A percentile compares a stretch with the other conserved stretches of the same genome.
phyloP scores from a whole-genome alignment of 352 stramenopile species.

The Globisporangium takayamanum region DNA sequence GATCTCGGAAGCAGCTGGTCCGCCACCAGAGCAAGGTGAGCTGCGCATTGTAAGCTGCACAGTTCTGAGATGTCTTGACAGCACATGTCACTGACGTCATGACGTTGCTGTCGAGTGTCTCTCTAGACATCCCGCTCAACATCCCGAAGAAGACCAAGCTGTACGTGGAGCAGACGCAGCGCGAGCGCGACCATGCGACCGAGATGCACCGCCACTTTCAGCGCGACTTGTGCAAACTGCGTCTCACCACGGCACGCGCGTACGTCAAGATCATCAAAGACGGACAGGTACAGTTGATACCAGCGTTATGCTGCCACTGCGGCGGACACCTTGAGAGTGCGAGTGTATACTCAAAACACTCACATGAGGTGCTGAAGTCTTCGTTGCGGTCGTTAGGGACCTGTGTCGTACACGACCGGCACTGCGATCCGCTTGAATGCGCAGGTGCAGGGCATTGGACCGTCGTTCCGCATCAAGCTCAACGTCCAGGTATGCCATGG shows the following conservation, averaged over 20 bases:
- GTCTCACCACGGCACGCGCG: constrained; percentile 76
- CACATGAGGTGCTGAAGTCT: not conserved
- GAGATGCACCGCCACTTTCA: constrained; percentile 93
- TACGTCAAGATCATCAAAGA: constrained; percentile 91
- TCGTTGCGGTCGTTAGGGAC: constrained; percentile 24
- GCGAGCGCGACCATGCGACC: constrained; percentile 82
- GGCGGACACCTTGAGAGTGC: no score
- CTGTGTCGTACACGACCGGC: constrained; percentile 64
- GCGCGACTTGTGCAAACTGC: constrained; percentile 85
- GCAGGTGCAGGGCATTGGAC: constrained; percentile 76
- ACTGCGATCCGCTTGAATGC: constrained; percentile 75
- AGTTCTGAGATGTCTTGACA: not conserved
- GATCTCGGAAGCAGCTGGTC: constrained; percentile 61
- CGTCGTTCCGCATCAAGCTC: constrained; percentile 78
- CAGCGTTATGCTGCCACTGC: not conserved
- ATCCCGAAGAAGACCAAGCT: constrained; percentile 93
- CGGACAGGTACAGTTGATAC: constrained; percentile 45
- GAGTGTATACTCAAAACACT: not conserved
- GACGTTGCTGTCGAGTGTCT: not conserved
- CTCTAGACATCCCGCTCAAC: constrained; percentile 82
- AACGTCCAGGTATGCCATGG: constrained; percentile 45
- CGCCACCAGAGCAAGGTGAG: constrained; percentile 77
- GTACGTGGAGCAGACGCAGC: constrained; percentile 91
- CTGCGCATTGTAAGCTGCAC: no score
- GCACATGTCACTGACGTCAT: no score